Evolutionary conservation across 768 basidiomycete species (phyloP), one percentile per base, ranked within the genome.

Genomic region (Paxillus involutus): DNA sequence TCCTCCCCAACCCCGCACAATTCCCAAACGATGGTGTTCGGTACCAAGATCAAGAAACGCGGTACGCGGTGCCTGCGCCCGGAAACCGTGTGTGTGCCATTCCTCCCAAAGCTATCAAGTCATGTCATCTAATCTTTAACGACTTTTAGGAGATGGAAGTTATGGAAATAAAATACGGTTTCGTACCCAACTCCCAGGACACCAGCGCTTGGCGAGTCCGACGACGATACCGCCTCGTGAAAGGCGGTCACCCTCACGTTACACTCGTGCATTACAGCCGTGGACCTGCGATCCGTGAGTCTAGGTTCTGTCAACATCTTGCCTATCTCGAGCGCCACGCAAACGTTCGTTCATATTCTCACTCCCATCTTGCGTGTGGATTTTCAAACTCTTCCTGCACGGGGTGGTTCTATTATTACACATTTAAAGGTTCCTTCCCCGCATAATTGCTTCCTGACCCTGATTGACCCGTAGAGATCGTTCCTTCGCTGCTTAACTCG

Each of bases 21-120:
- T 88, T 89, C 65, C 89, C 89, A 19, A 80, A 75, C 53, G 91
- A 94, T 61, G 91, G 91, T 17, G 77, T 93, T 52, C 82, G 88
- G 40, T 94, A 80, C 65, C 83, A 86, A 59, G 91, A 91, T 53
- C 71, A 82, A 49, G 91, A 93, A 64, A 78, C 79, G 41, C 81
- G 83, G 59, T 83, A 76, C 63, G 69, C 71, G 36, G 37, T 69
- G n/a, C 48, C 51, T 19, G 76, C 87, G 6, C 77, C 83, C 30
- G 80, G 76, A 10, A 74, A 72, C 56, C 82, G 84, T 56, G 88
- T 88, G 68, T 64, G 85, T 73, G 12, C 49, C 47, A 3, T 19
- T 5, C 21, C 37, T 48, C 46, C 12, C n/a, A n/a, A 13, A 36
- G 24, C 8, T 6, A 3, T 9, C 11, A 7, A 33, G 11, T 29